phyloP scores from a whole-genome alignment of 257 asterid genomes.

The Capsicum pubescens region DNA sequence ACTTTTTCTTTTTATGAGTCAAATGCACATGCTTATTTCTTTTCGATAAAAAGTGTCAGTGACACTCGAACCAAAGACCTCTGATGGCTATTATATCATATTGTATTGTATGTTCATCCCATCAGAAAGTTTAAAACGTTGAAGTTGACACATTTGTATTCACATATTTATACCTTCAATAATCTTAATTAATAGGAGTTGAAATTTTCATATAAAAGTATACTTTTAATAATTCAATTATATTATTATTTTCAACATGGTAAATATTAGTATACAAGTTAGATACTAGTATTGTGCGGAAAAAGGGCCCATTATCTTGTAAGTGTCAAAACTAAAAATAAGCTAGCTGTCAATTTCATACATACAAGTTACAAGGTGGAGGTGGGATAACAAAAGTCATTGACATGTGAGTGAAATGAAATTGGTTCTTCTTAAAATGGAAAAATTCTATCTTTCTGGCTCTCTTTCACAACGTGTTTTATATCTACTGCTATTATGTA shows the following conservation, averaged over 20 bases:
- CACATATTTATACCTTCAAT: not conserved
- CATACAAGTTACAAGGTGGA: constrained; percentile 48
- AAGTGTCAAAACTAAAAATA: constrained; percentile 39
- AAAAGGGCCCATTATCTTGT: constrained; percentile 36
- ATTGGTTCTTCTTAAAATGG: constrained; percentile 51
- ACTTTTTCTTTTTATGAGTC: not conserved
- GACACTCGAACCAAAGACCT: not conserved
- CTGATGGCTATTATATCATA: not conserved
- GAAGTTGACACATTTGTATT: not conserved
- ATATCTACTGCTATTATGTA: constrained; percentile 19
- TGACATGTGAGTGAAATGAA: constrained; percentile 59
- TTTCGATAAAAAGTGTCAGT: not conserved
- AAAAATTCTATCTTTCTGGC: constrained; percentile 33
- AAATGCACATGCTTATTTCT: not conserved
- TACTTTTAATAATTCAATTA: not conserved
- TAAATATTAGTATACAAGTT: too few relatives aligned
- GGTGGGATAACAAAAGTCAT: constrained; percentile 43
- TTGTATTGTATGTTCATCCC: not conserved
- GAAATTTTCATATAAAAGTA: not conserved
- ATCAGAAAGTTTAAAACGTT: not conserved
- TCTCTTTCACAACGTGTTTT: constrained; percentile 24
- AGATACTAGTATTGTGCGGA: not conserved
- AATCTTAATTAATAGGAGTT: not conserved
- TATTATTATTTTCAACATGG: not conserved
- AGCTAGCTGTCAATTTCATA: constrained; percentile 65